phyloP scores from a whole-genome alignment of 1,284 basidiomycete species.

The Naganishia liquefaciens region DNA sequence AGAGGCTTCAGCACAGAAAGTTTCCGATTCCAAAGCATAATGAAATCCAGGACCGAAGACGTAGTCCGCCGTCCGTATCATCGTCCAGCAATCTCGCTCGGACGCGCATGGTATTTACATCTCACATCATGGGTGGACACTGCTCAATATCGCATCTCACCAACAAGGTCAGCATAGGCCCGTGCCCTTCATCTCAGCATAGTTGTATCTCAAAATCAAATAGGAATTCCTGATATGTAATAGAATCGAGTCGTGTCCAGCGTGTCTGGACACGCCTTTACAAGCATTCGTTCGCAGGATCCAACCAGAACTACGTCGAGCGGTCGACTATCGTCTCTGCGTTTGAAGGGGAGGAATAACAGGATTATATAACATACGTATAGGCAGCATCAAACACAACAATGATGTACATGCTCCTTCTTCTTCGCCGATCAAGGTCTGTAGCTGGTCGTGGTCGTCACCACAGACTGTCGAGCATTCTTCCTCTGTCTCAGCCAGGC shows the following conservation, averaged over 20 bases:
- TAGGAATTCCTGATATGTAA: not conserved
- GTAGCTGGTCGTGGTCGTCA: constrained; percentile 5
- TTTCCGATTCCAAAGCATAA: not conserved
- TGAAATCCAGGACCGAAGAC: not conserved
- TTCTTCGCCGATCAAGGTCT: not conserved
- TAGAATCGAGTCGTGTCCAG: no score
- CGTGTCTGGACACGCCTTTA: no score
- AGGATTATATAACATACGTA: no score
- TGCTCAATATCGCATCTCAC: not conserved
- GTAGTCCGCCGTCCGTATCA: no score
- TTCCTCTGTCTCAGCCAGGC: constrained; percentile 26
- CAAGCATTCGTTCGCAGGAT: no score
- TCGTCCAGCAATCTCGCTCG: no score
- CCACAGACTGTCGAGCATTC: constrained; percentile 2
- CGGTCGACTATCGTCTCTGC: no score
- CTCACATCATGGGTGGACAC: not conserved
- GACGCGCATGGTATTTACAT: not conserved
- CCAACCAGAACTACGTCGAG: no score
- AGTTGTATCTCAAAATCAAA: not conserved
- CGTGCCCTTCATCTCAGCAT: not conserved
- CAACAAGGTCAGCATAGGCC: not conserved
- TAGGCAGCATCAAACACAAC: no score
- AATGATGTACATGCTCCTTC: no score
- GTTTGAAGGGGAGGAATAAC: no score
- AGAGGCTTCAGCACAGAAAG: not conserved